Percentiles rank a stretch among this genome's conserved stretches.
Evolutionary conservation across 352 stramenopile species (phyloP).

Genomic region (Pilasporangium apinafurcum): DNA sequence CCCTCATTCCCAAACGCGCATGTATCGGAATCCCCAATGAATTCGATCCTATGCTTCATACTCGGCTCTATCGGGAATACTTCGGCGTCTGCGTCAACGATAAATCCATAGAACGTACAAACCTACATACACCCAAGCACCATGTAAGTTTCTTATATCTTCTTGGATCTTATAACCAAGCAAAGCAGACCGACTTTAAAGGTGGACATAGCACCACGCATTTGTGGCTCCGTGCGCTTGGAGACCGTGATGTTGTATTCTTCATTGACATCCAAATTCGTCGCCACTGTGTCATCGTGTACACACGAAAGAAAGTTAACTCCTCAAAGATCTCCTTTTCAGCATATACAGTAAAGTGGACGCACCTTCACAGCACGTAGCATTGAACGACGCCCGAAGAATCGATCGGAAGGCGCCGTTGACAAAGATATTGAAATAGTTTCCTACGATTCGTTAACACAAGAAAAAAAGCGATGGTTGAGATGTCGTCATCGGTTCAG

Average conservation of each 20-base stretch:
- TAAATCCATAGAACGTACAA: slow-evolving; percentile 87
- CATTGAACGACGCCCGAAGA: slow-evolving; percentile 63
- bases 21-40: slow-evolving; percentile 82
- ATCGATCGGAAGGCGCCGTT: slow-evolving; percentile 69
- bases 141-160: too few relatives aligned
- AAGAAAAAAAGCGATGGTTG: not conserved
- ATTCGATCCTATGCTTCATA: slow-evolving; percentile 57
- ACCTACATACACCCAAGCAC: slow-evolving; percentile 29
- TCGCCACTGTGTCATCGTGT: slow-evolving; percentile 63
- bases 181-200: slow-evolving; percentile 48
- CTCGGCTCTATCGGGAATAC: slow-evolving; percentile 39
- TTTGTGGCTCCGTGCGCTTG: slow-evolving; percentile 83
- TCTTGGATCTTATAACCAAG: too few relatives aligned
- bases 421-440: slow-evolving; percentile 88
- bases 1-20: slow-evolving; percentile 85
- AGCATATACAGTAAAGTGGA: not conserved
- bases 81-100: slow-evolving; percentile 60
- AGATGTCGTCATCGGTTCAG: too few relatives aligned
- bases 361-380: slow-evolving; percentile 76
- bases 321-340: too few relatives aligned
- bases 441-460: slow-evolving; percentile 29
- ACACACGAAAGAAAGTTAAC: too few relatives aligned
- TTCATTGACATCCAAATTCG: slow-evolving; percentile 32
- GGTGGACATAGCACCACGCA: slow-evolving; percentile 76
- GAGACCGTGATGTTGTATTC: slow-evolving; percentile 67